Evolutionary conservation across 78 protist genomes (phyloP).

Genomic region (Neovahlkampfia damariscottae): DNA sequence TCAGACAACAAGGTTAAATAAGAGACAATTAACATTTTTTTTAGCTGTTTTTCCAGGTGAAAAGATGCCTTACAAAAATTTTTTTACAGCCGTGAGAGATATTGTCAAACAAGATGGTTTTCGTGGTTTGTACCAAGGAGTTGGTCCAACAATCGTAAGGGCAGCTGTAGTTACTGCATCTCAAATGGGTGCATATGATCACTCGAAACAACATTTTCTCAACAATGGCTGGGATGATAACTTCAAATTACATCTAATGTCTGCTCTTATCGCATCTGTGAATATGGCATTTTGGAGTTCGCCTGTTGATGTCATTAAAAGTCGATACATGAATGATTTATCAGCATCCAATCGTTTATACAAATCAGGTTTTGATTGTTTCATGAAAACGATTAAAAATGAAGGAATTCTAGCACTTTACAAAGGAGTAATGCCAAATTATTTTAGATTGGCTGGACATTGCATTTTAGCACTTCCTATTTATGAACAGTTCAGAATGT

Average conservation of each 20-base stretch:
- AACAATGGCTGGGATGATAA: background rate
- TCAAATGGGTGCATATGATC: slow-evolving; percentile 31
- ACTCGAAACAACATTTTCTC: slow-evolving; percentile 7
- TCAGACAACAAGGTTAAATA: too few species aligned
- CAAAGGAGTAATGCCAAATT: slow-evolving; percentile 11
- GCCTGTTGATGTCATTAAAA: slow-evolving; percentile 37
- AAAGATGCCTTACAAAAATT: background rate
- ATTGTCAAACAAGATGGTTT: slow-evolving; percentile 24
- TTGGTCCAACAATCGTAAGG: slow-evolving; percentile 8
- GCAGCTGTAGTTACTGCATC: slow-evolving; percentile 16
- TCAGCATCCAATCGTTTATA: too few species aligned
- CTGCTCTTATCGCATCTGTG: slow-evolving; percentile 3
- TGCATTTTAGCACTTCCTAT: slow-evolving; percentile 25
- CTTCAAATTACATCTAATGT: background rate
- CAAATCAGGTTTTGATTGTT: slow-evolving; percentile 7
- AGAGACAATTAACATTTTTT: too few species aligned
- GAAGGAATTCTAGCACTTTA: slow-evolving; percentile 21
- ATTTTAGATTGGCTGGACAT: slow-evolving; percentile 30
- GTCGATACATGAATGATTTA: slow-evolving; percentile 31
- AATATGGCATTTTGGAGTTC: background rate
- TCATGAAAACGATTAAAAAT: background rate
- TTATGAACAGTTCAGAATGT: slow-evolving; percentile 20
- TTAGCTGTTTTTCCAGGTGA: background rate
- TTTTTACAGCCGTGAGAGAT: background rate
- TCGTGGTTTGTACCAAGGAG: slow-evolving; percentile 15